Evolutionary conservation across 2,329 filamentous ascomycete genomes (phyloP).

Genomic region (Cryphonectria naterciae): DNA sequence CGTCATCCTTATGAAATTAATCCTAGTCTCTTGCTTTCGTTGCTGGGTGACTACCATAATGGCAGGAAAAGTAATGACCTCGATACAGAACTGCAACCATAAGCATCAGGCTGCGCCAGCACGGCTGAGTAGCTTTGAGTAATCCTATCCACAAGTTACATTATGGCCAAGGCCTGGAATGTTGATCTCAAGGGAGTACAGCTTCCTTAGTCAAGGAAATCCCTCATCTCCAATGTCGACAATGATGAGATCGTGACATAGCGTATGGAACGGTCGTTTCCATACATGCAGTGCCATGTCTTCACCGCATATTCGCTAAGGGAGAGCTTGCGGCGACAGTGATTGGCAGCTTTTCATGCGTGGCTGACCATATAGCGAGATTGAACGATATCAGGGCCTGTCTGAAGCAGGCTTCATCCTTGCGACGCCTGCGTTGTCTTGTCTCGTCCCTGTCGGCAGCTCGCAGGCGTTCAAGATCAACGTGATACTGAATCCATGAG

Average conservation of each 20-base stretch:
- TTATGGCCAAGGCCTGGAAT: background rate
- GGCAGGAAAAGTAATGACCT: background rate
- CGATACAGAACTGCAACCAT: background rate
- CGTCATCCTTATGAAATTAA: background rate
- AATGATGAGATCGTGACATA: constrained; percentile 12
- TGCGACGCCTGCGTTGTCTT: constrained; percentile 11
- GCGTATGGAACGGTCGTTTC: background rate
- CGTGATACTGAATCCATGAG: constrained; percentile 18
- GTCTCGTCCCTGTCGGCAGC: constrained; percentile 21
- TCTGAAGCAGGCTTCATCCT: constrained; percentile 24
- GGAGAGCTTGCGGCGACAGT: constrained; percentile 15
- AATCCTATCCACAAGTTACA: background rate
- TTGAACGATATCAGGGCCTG: constrained; percentile 8
- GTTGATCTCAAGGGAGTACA: background rate
- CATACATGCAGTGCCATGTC: constrained; percentile 4
- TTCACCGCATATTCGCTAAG: constrained; percentile 25
- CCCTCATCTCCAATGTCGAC: background rate
- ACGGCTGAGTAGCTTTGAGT: background rate
- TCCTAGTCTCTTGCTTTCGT: background rate
- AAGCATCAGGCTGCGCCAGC: background rate
- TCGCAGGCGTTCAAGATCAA: constrained; percentile 25
- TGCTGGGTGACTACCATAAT: background rate
- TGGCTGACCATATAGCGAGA: constrained; percentile 26
- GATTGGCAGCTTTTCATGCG: constrained; percentile 20
- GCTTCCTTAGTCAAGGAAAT: background rate